Conservation (phyloP, 1,284 basidiomycete species). For the Tranzscheliella williamsii region DNA sequence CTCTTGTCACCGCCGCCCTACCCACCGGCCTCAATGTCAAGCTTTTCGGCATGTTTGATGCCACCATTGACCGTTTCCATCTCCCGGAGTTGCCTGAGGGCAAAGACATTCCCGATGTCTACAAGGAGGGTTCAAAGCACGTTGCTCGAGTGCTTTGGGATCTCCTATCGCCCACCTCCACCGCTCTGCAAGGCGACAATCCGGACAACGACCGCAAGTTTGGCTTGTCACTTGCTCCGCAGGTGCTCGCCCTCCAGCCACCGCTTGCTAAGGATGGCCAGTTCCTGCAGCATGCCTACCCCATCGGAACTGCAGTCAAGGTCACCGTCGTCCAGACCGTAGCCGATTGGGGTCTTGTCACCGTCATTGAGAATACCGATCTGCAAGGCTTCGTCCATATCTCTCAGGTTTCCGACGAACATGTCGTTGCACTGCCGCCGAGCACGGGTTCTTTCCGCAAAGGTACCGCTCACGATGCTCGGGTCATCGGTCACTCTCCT, state of each 20-base stretch:
- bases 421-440: conserved; percentile 72
- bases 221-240: conserved; percentile 49
- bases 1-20: conserved; percentile 78
- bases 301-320: conserved; percentile 47
- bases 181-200: conserved; percentile 30
- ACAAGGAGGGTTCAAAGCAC: conserved; percentile 71
- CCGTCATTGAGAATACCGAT: conserved; percentile 36
- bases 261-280: conserved; percentile 24
- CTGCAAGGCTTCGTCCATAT: conserved; percentile 65
- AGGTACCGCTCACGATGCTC: conserved; percentile 71
- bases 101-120: conserved; percentile 50
- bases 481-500: conserved; percentile 83
- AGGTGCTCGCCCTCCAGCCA: conserved; percentile 42
- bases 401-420: conserved; percentile 89
- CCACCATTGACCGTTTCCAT: conserved; percentile 84
- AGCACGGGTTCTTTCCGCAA: conserved; percentile 61
- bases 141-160: conserved; percentile 83
- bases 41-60: conserved; percentile 89
- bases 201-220: conserved; percentile 48
- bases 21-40: conserved; percentile 83
- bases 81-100: conserved; percentile 63
- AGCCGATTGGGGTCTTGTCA: conserved; percentile 54
- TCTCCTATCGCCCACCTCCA: conserved; percentile 31
- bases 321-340: conserved; percentile 44
- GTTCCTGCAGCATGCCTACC: conserved; percentile 41